Conservation (phyloP, 352 stramenopile genomes). For the Phytopythium ostracodes region DNA sequence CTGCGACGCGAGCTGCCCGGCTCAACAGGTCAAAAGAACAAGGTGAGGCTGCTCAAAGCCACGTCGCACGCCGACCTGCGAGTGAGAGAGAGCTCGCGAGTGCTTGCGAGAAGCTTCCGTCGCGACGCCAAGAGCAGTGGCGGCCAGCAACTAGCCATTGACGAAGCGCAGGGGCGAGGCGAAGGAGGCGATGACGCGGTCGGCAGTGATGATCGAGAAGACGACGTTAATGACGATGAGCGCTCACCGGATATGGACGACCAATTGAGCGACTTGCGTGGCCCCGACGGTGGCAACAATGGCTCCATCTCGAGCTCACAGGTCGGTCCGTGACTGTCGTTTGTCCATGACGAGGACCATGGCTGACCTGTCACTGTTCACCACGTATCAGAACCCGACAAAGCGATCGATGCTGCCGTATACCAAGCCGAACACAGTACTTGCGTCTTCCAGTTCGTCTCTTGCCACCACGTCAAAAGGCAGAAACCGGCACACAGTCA, state of each 20-base stretch:
- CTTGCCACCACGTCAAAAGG: not conserved
- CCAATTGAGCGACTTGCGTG: not conserved
- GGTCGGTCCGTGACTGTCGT: too few relatives aligned
- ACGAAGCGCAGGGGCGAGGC: not conserved
- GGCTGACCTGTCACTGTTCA: not conserved
- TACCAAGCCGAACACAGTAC: not conserved
- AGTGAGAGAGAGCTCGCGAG: not conserved
- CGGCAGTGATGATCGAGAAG: not conserved
- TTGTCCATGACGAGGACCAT: too few relatives aligned
- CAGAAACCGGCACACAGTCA: not conserved
- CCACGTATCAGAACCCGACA: not conserved
- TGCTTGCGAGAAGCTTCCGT: not conserved
- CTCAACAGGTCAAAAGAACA: not conserved
- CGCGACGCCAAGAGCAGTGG: not conserved
- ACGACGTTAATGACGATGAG: not conserved
- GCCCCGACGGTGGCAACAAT: too few relatives aligned
- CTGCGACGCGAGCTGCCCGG: slow-evolving; percentile 1
- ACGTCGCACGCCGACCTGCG: not conserved
- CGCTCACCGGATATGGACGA: not conserved
- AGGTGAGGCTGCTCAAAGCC: not conserved
- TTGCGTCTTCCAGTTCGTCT: not conserved
- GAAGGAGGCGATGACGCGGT: not conserved
- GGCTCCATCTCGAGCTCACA: not conserved
- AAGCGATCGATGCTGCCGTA: not conserved
- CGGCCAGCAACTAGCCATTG: not conserved